Base-by-base conservation (phyloP, 768 basidiomycete species). In the Lactarius psammicola region DNA sequence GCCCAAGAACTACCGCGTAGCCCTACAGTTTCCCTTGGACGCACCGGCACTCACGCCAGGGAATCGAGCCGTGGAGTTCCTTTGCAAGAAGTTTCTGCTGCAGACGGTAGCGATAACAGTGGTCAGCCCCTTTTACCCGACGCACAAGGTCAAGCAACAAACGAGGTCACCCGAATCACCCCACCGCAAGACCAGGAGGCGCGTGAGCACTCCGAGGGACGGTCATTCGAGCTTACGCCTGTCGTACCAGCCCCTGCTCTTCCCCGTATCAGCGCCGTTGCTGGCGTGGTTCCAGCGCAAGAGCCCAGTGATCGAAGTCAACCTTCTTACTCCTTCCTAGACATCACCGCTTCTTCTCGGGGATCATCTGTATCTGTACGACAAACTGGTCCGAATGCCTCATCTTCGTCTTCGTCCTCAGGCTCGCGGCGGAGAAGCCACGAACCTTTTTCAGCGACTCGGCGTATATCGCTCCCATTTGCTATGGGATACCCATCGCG, bases 1-100 rank as follows among this genome's bases (percentile, higher is more conserved):
- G 61, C 38, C 18, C 69, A 70, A 59, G 64, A 66, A 44, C 64
- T 70, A 30, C 69, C 69, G 4, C 69, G 69, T 46, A 70, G 69
- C 34, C 69, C 69, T 15, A 69, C 69, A 3, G 54, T 70, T 30
- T 70, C 69, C 17, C n/a, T 69, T 36, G 60, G 60, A 44, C 64
- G 64, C 13, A 30, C 67, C 30, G 62, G 56, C 20, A 61, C 68
- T 17, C 69, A 69, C 51, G 54, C 42, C n/a, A 68, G 67, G 61
- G 64, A 33, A 36, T 65, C 67, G 23, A 70, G 63, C 18, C 67
- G 60, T 18, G 69, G 69, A 7, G 64, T 65, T 17, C 57, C 64
- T 40, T 36, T 68, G 30, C 63, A 57, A 1, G 67, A 69, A 26
- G 44, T 68, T 13, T 53, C 58, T 44, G 13, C 28, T 31, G 46